Evolutionary conservation across 2,329 filamentous ascomycete genomes (phyloP), one percentile per base, ranked within the genome.

Genomic region (Epichloe typhina): DNA sequence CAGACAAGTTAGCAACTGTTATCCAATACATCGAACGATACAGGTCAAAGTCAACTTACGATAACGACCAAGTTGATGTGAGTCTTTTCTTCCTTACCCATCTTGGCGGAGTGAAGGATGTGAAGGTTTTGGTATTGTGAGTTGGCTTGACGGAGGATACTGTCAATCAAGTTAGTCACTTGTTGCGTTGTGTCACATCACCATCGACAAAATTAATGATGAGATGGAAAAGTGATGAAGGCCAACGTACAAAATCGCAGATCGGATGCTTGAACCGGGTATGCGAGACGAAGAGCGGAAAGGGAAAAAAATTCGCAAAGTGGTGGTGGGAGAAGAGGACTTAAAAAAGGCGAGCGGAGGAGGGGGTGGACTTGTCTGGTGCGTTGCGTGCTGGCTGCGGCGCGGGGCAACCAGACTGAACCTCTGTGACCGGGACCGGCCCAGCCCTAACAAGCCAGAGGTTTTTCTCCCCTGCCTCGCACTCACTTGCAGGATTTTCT

Each of bases 61-160:
- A 95, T 95, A 75, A 95, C 89, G 77, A 95, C 89, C 75, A 95
- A 86, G 86, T 90, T 90, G 76, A 97, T 88, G 76, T 97, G 91
- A 76, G 73, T 77, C 86, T 95, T 95, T 61, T 91, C 87, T 68
- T 95, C 83, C 81, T 88, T 97, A 87, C 90, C 64, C 48, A 54
- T 52, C 40, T 54, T 54, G 50, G 21, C 35, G 40, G 50, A 19
- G 42, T 31, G 9, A 44, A 41, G 26, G 26, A n/a, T 46, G 40
- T 49, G 47, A 52, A 37, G 17, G 47, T 50, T 44, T 35, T 41
- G 40, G 42, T 40, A 43, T 51, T 46, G 57, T 50, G 44, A 49
- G 56, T 46, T 46, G 47, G 26, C 46, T 40, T 51, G 49, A 51
- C 45, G 50, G 49, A 31, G 45, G 44, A 17, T 51, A 33, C 46